phyloP scores from a whole-genome alignment of 106 monocot species.

The Platanthera zijinensis region DNA sequence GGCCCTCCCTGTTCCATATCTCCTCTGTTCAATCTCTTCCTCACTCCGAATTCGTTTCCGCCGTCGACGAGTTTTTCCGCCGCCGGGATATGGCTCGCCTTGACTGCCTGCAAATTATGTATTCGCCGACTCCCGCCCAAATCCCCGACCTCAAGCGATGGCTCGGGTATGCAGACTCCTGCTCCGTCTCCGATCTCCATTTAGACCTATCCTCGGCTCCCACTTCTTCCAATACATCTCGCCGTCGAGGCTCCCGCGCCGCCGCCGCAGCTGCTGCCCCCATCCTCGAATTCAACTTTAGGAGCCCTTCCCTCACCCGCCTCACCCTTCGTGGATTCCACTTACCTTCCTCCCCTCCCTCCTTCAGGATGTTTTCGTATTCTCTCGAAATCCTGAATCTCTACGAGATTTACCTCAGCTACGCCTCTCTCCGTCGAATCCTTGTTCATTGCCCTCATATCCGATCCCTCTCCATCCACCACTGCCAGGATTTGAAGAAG shows the following conservation, averaged over 20 bases:
- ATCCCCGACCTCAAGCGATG: constrained; percentile 20
- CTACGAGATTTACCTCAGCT: constrained; percentile 8
- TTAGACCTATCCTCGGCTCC: background rate
- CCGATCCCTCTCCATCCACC: constrained; percentile 17
- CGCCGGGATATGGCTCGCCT: constrained; percentile 6
- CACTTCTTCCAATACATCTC: background rate
- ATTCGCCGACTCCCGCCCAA: constrained; percentile 2
- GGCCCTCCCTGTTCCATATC: constrained; percentile 17
- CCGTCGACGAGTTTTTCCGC: constrained; percentile 6
- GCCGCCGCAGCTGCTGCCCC: constrained; percentile 4
- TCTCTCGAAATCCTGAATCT: constrained; percentile 21
- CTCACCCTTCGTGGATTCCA: constrained; percentile 21
- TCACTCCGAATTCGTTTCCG: constrained; percentile 5
- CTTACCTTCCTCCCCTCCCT: constrained; percentile 2
- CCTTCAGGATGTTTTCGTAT: background rate
- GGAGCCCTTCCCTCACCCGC: constrained; percentile 11
- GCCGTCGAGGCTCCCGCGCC: background rate
- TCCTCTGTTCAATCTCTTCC: background rate
- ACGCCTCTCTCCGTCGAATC: constrained; percentile 22
- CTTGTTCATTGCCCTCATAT: constrained; percentile 23
- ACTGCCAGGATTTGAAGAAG: constrained; percentile 20
- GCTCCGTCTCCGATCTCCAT: constrained; percentile 25
- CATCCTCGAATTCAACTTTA: constrained; percentile 13
- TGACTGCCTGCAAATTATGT: constrained; percentile 14
- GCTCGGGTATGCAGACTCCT: constrained; percentile 28